Evolutionary conservation across 2,329 filamentous ascomycete species (phyloP).

Genomic region (Chaetoscypha palmicola): DNA sequence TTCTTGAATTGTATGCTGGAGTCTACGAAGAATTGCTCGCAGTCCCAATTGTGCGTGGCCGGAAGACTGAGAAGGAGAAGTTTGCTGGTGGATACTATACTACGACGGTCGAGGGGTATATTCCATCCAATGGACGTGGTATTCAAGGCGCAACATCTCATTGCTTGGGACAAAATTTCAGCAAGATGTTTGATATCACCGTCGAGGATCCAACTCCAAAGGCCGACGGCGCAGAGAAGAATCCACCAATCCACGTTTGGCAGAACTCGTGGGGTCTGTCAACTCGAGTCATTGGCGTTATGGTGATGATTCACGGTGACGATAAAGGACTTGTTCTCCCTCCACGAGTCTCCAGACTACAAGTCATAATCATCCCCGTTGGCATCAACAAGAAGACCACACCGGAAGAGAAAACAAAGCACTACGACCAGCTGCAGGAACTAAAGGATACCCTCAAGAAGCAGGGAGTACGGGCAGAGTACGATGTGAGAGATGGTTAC

Average conservation of each 20-base stretch:
- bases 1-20: constrained; percentile 84
- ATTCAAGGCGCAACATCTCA: constrained; percentile 96
- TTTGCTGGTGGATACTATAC: constrained; percentile 97
- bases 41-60: constrained; percentile 85
- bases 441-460: constrained; percentile 63
- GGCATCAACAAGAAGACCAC: constrained; percentile 85
- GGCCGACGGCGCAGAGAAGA: constrained; percentile 55
- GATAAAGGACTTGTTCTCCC: constrained; percentile 92
- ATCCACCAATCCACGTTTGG: constrained; percentile 80
- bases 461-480: constrained; percentile 69
- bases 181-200: constrained; percentile 98
- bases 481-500: constrained; percentile 83
- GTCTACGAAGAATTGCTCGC: constrained; percentile 93
- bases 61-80: constrained; percentile 97
- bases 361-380: constrained; percentile 83
- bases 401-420: constrained; percentile 68
- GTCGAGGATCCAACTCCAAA: constrained; percentile 80
- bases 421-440: constrained; percentile 68
- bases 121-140: constrained; percentile 88
- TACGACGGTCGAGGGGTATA: constrained; percentile 94
- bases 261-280: constrained; percentile 99
- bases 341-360: constrained; percentile 79
- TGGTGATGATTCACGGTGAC: constrained; percentile 97
- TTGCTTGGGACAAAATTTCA: constrained; percentile 89
- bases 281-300: constrained; percentile 93